Conservation (phyloP, 2,329 filamentous ascomycete species). For the Ceratocystis colombiana region DNA sequence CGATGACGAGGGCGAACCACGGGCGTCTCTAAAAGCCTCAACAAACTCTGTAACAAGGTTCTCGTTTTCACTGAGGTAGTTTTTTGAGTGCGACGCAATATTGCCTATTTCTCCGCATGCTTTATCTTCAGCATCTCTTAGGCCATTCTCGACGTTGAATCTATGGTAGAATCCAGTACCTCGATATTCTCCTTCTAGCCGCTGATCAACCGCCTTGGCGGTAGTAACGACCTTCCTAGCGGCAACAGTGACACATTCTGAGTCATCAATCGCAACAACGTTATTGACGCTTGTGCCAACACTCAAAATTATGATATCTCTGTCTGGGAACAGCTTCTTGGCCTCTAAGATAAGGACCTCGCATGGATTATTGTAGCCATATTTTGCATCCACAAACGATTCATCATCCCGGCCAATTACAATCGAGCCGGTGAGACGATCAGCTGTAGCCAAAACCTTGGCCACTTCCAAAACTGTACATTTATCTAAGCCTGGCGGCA, state of each 20-base stretch:
- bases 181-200: constrained; percentile 25
- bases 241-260: neutral
- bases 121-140: constrained; percentile 28
- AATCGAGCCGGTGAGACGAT: constrained; percentile 31
- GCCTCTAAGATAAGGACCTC: constrained; percentile 31
- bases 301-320: constrained; percentile 27
- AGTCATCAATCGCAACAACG: constrained; percentile 26
- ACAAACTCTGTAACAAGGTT: no score
- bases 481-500: constrained; percentile 23
- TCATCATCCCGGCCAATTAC: constrained; percentile 28
- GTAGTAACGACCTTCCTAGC: neutral
- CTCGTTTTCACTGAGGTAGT: constrained; percentile 22
- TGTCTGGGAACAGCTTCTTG: constrained; percentile 27
- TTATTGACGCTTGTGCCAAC: constrained; percentile 30
- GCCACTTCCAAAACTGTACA: constrained; percentile 32
- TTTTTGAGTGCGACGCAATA: constrained; percentile 28
- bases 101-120: constrained; percentile 29
- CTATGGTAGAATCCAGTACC: constrained; percentile 27
- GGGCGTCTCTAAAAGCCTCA: no score
- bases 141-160: constrained; percentile 30
- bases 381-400: constrained; percentile 31
- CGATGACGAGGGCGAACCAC: no score
- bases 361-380: constrained; percentile 32
- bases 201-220: neutral
- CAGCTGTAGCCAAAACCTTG: constrained; percentile 30